phyloP scores from a whole-genome alignment of 768 basidiomycete species.

The Bullera alba region DNA sequence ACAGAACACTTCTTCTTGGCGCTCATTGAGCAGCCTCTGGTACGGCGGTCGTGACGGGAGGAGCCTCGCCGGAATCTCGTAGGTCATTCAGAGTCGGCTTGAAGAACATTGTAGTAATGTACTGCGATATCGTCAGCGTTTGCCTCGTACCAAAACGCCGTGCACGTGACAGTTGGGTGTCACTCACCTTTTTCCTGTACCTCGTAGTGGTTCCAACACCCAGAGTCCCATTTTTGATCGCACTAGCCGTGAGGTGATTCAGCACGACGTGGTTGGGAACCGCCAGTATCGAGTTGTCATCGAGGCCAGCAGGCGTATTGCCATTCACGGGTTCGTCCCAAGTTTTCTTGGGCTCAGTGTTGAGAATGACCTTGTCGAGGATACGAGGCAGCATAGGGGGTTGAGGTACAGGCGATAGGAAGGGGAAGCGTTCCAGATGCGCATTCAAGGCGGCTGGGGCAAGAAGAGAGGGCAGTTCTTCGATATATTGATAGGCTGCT shows the following conservation, averaged over 20 bases:
- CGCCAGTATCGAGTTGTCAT: slow-evolving; percentile 83
- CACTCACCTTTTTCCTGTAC: slow-evolving; percentile 76
- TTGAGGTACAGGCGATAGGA: slow-evolving; percentile 72
- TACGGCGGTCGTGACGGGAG: neutral
- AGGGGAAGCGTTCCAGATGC: slow-evolving; percentile 47
- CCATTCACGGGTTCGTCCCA: slow-evolving; percentile 15
- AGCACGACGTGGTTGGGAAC: slow-evolving; percentile 90
- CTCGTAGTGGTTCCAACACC: slow-evolving; percentile 87
- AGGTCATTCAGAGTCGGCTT: slow-evolving; percentile 51
- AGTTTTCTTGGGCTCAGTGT: slow-evolving; percentile 47
- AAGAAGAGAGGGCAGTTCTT: slow-evolving; percentile 55
- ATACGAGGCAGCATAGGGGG: slow-evolving; percentile 84
- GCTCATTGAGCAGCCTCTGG: neutral
- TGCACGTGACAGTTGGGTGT: neutral
- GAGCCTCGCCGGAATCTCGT: slow-evolving; percentile 3
- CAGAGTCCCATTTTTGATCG: slow-evolving; percentile 85
- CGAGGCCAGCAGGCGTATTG: slow-evolving; percentile 45
- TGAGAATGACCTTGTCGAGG: slow-evolving; percentile 88
- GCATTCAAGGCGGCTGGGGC: slow-evolving; percentile 24
- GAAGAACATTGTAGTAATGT: slow-evolving; percentile 77
- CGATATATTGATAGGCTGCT: slow-evolving; percentile 69
- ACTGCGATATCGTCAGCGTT: slow-evolving; percentile 49
- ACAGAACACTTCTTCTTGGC: too few relatives aligned
- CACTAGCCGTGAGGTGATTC: slow-evolving; percentile 90
- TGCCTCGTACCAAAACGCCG: slow-evolving; percentile 13